phyloP scores from a whole-genome alignment of 2,329 filamentous ascomycete species.

The Chaetomiaceae sp. region DNA sequence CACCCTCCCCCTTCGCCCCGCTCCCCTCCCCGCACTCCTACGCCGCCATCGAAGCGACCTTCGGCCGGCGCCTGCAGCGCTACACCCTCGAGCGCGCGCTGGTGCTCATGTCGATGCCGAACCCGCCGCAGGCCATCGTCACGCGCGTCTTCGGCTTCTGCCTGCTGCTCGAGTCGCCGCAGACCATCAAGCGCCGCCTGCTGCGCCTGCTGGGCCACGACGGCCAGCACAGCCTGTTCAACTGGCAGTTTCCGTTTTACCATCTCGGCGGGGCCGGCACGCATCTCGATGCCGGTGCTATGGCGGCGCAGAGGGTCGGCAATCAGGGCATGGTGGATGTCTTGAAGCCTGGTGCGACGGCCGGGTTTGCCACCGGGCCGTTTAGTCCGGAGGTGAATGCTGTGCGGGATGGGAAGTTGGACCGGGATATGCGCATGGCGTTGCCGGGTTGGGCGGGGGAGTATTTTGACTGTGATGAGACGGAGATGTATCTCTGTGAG shows the following conservation, averaged over 20 bases:
- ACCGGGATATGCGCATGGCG: slow-evolving; percentile 44
- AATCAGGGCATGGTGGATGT: slow-evolving; percentile 32
- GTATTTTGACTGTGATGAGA: slow-evolving; percentile 72
- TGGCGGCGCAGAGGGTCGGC: slow-evolving; percentile 24
- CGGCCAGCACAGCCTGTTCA: slow-evolving; percentile 43
- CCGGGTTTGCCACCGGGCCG: slow-evolving; percentile 42
- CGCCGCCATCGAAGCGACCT: slow-evolving; percentile 58
- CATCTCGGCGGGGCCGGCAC: slow-evolving; percentile 63
- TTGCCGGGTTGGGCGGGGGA: slow-evolving; percentile 62
- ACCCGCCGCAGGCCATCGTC: slow-evolving; percentile 43
- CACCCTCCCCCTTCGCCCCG: not conserved
- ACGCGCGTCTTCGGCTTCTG: slow-evolving; percentile 63
- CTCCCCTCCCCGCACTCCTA: slow-evolving; percentile 40
- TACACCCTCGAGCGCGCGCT: slow-evolving; percentile 57
- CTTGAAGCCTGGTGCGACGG: slow-evolving; percentile 25
- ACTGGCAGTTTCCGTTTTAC: slow-evolving; percentile 56
- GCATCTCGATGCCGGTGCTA: slow-evolving; percentile 25
- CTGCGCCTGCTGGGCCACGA: slow-evolving; percentile 29
- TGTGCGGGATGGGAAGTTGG: slow-evolving; percentile 38
- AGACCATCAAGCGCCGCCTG: slow-evolving; percentile 41
- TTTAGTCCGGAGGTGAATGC: slow-evolving; percentile 37
- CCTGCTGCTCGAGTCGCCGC: slow-evolving; percentile 51
- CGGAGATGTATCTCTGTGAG: slow-evolving; percentile 64
- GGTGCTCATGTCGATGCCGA: slow-evolving; percentile 45
- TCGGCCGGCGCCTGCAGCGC: slow-evolving; percentile 65